Evolutionary conservation across 2,329 filamentous ascomycete genomes (phyloP), one percentile per base, ranked within the genome.

Genomic region (Colletotrichum sp.): DNA sequence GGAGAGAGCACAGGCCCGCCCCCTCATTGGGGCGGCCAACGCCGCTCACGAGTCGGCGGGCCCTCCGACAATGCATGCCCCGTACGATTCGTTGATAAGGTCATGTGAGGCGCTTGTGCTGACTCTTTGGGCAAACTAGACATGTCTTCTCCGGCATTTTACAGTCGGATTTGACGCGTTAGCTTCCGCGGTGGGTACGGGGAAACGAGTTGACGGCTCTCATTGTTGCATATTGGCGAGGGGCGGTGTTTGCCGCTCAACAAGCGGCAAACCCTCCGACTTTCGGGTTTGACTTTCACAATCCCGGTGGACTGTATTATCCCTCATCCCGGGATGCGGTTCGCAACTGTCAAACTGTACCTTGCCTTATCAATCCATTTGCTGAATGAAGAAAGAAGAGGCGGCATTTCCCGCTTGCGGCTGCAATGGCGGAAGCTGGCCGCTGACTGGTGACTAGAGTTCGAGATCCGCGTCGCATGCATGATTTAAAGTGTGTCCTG

Each of bases 11-110:
- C 38, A 64, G 61, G 38, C 47, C 54, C 51, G 38, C 27, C 51
- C 21, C 63, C 67, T 62, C 38, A 73, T 73, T 73, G 67, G 67
- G 47, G 38, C 71, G 61, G 71, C 24, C 61, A 24, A 16, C 34
- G 55, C 36, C 66, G 55, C 55, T 34, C 54, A 34, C n/a, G 55
- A 51, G 29, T 51, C 66, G 66, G 66, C 55, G n/a, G 47, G 34
- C n/a, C 66, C 55, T 61, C 54, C 66, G 55, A 68, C 66, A 34
- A 61, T 36, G 66, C 66, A 68, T 38, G 21, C 55, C 55, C 55
- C 55, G n/a, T 59, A 51, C 29, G 66, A 34, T 33, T 33, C 66
- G 34, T 24, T 31, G 55, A 51, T 61, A 51, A 61, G 55, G 66
- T 61, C 66, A 68, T 47, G 66, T 68, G 66, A 55, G 47, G 63